Conservation (phyloP, 192 early-diverging fungal genomes). For the Coemansia asiatica region DNA sequence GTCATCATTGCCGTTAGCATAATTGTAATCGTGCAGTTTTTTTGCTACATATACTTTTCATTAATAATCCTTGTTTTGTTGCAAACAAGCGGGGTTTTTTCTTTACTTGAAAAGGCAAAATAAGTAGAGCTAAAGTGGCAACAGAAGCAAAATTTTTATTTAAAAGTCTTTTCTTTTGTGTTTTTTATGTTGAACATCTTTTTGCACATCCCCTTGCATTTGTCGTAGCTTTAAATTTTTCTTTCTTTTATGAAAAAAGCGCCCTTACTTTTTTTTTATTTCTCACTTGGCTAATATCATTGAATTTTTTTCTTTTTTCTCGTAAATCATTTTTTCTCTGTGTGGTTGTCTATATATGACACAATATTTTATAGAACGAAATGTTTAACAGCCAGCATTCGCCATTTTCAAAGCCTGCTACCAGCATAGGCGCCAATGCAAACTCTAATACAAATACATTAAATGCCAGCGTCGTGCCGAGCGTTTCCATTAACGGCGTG, state of each 20-base stretch:
- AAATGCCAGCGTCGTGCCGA: conserved; percentile 1
- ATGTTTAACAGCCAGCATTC: conserved; percentile 2
- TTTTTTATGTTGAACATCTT: too few species aligned
- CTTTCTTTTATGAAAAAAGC: not conserved
- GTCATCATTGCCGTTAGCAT: not conserved
- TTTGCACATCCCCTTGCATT: too few species aligned
- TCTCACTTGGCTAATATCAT: not conserved
- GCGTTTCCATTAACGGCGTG: conserved; percentile 15
- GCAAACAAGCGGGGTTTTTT: too few species aligned
- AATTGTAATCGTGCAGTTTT: not conserved
- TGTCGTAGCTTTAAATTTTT: not conserved
- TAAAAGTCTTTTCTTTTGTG: too few species aligned
- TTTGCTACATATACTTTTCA: too few species aligned
- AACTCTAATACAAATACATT: not conserved
- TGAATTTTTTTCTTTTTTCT: not conserved
- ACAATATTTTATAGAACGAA: not conserved
- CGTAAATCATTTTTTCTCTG: not conserved
- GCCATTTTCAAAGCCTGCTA: not conserved
- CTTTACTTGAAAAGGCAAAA: too few species aligned
- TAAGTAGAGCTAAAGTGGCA: too few species aligned
- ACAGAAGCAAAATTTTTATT: too few species aligned
- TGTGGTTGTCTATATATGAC: not conserved
- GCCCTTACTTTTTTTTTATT: not conserved
- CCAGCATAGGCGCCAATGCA: conserved; percentile 17
- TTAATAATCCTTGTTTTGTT: too few species aligned